A percentile compares a stretch with the other conserved stretches of the same genome.
Conservation (phyloP, 345 rosid genomes). For the Acer campestre region DNA sequence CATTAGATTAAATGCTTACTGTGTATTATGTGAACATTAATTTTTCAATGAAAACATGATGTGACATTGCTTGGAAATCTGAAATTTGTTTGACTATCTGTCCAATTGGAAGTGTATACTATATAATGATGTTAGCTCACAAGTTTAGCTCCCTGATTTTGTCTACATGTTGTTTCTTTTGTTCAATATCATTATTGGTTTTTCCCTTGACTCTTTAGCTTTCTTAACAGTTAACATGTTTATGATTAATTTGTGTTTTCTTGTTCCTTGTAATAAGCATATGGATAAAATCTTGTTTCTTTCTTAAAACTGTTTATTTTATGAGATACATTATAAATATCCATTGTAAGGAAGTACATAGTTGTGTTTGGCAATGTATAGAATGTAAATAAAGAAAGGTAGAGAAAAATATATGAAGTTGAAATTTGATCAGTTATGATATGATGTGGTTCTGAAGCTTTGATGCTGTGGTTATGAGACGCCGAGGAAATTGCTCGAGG, state of each 20-base stretch:
- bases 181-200: background rate
- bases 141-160: background rate
- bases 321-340: background rate
- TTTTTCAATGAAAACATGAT: background rate
- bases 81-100: background rate
- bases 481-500: too few species aligned
- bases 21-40: background rate
- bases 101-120: background rate
- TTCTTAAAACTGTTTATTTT: background rate
- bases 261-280: background rate
- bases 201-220: background rate
- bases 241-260: background rate
- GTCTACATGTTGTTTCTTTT: constrained; percentile 5
- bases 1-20: background rate
- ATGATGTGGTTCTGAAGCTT: background rate
- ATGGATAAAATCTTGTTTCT: background rate
- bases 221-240: too few species aligned
- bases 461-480: background rate
- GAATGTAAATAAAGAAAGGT: background rate
- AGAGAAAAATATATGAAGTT: background rate
- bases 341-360: background rate
- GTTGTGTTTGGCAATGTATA: background rate
- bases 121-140: background rate
- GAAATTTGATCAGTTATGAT: background rate
- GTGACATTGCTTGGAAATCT: too few species aligned